A percentile compares a stretch with the other conserved stretches of the same genome.
phyloP scores from a whole-genome alignment of 192 early-diverging fungal species.

The Backusella psychrophila region DNA sequence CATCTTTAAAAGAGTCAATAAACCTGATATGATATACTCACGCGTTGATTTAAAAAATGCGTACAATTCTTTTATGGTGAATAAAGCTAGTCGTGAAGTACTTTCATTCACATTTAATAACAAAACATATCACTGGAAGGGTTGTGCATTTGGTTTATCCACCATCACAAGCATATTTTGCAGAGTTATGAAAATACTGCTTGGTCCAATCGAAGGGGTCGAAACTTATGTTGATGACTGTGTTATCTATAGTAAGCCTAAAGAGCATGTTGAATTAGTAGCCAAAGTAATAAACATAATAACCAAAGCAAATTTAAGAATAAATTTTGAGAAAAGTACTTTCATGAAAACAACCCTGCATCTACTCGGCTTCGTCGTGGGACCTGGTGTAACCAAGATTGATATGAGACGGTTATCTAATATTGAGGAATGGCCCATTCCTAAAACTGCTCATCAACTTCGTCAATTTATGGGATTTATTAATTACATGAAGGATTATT shows the following conservation, averaged over 20 bases:
- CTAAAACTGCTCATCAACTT: neutral
- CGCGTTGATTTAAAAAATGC: neutral
- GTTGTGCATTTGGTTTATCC: neutral
- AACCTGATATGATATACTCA: neutral
- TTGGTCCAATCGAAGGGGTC: neutral
- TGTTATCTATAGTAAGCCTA: neutral
- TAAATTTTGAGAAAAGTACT: neutral
- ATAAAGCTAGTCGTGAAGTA: neutral
- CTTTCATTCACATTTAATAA: neutral
- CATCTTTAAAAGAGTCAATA: neutral
- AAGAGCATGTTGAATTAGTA: neutral
- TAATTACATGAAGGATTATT: neutral
- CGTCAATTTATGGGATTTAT: neutral
- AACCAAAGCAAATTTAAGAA: neutral
- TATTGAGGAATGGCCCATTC: neutral
- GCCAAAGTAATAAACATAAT: neutral
- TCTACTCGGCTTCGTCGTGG: neutral
- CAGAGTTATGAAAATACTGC: neutral
- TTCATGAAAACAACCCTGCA: neutral
- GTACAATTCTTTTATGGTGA: neutral
- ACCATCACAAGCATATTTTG: neutral
- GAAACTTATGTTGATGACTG: neutral
- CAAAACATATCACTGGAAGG: neutral
- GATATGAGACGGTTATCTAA: neutral
- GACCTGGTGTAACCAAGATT: neutral